These are phyloP conservation scores for Cruciata laevipes DNA, from an alignment of 257 asterid genomes.

Conservation along the genomic window DNA sequence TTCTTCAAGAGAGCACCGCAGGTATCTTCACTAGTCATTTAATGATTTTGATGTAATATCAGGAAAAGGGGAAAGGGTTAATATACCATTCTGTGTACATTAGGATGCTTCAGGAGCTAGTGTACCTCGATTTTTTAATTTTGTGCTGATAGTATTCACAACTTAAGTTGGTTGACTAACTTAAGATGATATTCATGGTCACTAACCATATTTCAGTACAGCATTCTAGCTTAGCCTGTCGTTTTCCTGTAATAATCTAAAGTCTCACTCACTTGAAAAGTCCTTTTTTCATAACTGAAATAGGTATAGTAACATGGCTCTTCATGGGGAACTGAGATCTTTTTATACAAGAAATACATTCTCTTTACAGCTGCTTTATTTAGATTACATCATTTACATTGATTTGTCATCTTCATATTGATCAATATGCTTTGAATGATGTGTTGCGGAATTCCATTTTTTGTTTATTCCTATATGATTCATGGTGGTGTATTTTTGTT, in stretches of 20 bases:
- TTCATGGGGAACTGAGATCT: not conserved
- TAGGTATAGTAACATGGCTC: not conserved
- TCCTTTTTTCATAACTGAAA: not conserved
- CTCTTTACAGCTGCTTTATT: not conserved
- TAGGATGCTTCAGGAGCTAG: not conserved
- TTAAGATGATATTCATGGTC: not conserved
- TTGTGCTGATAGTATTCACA: not conserved
- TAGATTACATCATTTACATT: not conserved
- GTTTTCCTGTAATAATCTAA: too few species aligned
- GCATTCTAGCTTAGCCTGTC: not conserved
- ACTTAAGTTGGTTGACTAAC: not conserved
- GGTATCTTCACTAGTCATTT: slow-evolving; percentile 30
- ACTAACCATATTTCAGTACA: too few species aligned
- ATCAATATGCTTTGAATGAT: not conserved
- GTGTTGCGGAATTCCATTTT: not conserved
- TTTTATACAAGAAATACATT: too few species aligned
- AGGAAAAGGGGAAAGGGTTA: not conserved
- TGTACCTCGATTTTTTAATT: not conserved
- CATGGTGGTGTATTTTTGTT: not conserved
- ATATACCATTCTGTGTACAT: not conserved
- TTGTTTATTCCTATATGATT: not conserved
- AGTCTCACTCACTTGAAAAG: not conserved
- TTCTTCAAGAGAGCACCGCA: slow-evolving; percentile 68
- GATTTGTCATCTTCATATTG: not conserved
- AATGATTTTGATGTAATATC: slow-evolving; percentile 1